Conservation (phyloP, 1,284 basidiomycete species). For the Gomphus sp. region DNA sequence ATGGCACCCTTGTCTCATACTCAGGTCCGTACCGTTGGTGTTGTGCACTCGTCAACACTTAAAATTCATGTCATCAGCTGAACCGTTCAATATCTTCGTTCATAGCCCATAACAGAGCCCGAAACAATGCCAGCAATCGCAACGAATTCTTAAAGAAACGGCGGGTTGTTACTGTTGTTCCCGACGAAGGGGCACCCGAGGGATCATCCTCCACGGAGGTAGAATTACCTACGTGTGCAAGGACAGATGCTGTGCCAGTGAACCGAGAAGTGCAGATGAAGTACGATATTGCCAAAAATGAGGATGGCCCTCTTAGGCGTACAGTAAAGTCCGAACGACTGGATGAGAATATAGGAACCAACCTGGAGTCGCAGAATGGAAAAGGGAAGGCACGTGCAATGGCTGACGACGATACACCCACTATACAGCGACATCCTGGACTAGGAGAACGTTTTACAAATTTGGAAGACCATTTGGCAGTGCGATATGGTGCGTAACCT, state of each 20-base stretch:
- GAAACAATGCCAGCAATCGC: constrained; percentile 66
- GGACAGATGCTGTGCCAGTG: constrained; percentile 55
- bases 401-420: constrained; percentile 22
- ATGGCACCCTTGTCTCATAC: constrained; percentile 41
- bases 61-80: constrained; percentile 32
- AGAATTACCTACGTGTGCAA: constrained; percentile 49
- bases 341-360: constrained; percentile 10
- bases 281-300: constrained; percentile 74
- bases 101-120: constrained; percentile 55
- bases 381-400: constrained; percentile 13
- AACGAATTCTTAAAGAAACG: constrained; percentile 50
- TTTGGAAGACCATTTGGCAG: constrained; percentile 58
- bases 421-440: constrained; percentile 40
- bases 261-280: constrained; percentile 71
- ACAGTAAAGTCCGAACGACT: constrained; percentile 30
- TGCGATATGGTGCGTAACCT: constrained; percentile 46
- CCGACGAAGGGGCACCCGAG: not conserved
- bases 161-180: not conserved
- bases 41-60: not conserved
- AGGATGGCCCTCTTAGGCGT: constrained; percentile 60
- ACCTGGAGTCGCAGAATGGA: constrained; percentile 17
- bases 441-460: constrained; percentile 52
- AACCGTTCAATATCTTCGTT: constrained; percentile 62
- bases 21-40: constrained; percentile 33
- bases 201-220: not conserved